A percentile compares a stretch with the other conserved stretches of the same genome.
These are phyloP conservation scores for Metschnikowia lachancei DNA, from an alignment of 805 yeast species.

Conservation along the genomic window DNA sequence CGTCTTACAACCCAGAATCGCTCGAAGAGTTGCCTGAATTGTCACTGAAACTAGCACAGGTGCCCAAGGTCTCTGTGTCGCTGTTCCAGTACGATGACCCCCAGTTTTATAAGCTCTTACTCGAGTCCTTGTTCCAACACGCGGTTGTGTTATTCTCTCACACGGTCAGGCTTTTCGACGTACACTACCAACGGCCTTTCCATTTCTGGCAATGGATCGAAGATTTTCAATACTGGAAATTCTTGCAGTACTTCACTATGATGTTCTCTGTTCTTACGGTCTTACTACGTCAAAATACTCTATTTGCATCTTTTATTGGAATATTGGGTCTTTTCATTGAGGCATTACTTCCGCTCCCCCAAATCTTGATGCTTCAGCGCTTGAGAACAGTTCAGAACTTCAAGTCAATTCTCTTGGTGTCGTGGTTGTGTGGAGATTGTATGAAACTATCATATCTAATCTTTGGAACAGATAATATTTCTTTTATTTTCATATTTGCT, in stretches of 20 bases:
- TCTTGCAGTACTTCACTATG: slow-evolving; percentile 47
- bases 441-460: slow-evolving; percentile 70
- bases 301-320: slow-evolving; percentile 54
- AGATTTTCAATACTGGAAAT: slow-evolving; percentile 51
- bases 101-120: slow-evolving; percentile 8
- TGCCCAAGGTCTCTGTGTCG: slow-evolving; percentile 11
- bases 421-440: slow-evolving; percentile 89
- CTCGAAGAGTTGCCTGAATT: slow-evolving; percentile 31
- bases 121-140: slow-evolving; percentile 13
- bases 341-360: slow-evolving; percentile 72
- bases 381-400: slow-evolving; percentile 73
- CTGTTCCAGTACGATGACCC: slow-evolving; percentile 12
- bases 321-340: slow-evolving; percentile 67
- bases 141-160: slow-evolving; percentile 21
- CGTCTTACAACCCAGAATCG: slow-evolving; percentile 33
- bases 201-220: slow-evolving; percentile 87
- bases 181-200: slow-evolving; percentile 60
- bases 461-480: slow-evolving; percentile 72
- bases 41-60: slow-evolving; percentile 25
- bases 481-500: slow-evolving; percentile 61
- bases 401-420: slow-evolving; percentile 65
- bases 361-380: slow-evolving; percentile 66
- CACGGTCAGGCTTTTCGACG: slow-evolving; percentile 63
- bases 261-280: slow-evolving; percentile 42
- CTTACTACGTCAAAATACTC: slow-evolving; percentile 32